Evolutionary conservation across 2,329 filamentous ascomycete species (phyloP).

Genomic region (Cercospora sojina): DNA sequence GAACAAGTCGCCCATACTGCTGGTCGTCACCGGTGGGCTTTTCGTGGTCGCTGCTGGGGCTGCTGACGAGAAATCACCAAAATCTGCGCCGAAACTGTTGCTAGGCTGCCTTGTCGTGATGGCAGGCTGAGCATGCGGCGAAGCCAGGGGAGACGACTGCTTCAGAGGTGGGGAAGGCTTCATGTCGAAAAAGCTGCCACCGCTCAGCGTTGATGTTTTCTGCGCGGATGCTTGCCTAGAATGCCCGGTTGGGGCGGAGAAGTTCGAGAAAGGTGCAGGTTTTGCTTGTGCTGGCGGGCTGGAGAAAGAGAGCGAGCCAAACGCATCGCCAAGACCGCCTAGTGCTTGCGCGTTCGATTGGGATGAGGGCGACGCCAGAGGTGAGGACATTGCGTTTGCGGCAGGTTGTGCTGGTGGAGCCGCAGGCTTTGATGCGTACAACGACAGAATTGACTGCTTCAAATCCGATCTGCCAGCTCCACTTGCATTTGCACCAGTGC

Average conservation of each 20-base stretch:
- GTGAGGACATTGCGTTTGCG: constrained; percentile 60
- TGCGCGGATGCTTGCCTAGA: constrained; percentile 44
- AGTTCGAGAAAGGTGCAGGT: constrained; percentile 63
- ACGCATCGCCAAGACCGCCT: constrained; percentile 77
- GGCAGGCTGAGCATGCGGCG: constrained; percentile 31
- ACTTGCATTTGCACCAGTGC: constrained; percentile 61
- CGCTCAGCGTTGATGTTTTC: constrained; percentile 52
- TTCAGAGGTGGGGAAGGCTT: constrained; percentile 51
- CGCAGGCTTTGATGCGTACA: constrained; percentile 86
- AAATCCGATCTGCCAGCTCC: constrained; percentile 79
- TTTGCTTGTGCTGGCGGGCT: constrained; percentile 51
- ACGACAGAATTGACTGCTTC: constrained; percentile 94
- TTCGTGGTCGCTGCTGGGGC: constrained; percentile 42
- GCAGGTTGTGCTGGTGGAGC: constrained; percentile 48
- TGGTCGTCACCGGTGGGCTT: constrained; percentile 48
- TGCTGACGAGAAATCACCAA: constrained; percentile 64
- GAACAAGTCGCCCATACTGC: constrained; percentile 73
- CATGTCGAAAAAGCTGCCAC: constrained; percentile 81
- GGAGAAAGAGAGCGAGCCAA: constrained; percentile 66
- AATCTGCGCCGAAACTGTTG: constrained; percentile 51
- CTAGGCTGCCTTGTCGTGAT: constrained; percentile 50
- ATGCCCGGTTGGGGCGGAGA: constrained; percentile 55
- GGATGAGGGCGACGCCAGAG: constrained; percentile 36
- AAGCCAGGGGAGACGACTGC: constrained; percentile 32
- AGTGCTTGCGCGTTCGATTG: constrained; percentile 30